Evolutionary conservation across 2,329 filamentous ascomycete genomes (phyloP), one percentile per base, ranked within the genome.

Genomic region (Akanthomyces dipterigenus): DNA sequence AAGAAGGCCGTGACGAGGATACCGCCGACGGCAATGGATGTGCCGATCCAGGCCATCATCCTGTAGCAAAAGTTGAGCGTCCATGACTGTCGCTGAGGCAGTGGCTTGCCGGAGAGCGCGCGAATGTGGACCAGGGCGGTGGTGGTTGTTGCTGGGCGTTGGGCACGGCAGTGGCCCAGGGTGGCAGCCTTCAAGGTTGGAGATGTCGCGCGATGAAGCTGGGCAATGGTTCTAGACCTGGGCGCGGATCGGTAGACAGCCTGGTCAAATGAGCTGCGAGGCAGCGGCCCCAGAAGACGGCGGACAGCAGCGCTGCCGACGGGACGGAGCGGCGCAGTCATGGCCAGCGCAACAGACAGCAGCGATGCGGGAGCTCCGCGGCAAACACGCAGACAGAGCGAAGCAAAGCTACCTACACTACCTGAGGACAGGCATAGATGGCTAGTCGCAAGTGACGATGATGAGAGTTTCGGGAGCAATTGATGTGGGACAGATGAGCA

Each of bases 1-100:
- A 99, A 99, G 80, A 99, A 97, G 54, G 81, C 89, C 22, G 92
- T 75, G 7, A 98, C 81, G 6, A 89, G 80, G 3, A 82, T 77
- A 38, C 89, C 87, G 60, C 90, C 73, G 55, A 93, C 81, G 8
- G 88, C 79, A 42, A 95, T 81, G 55, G 93, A 89, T 62, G 90
- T 86, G 43, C 95, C 95, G 28, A 76, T 55, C 72, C 73, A 76
- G 36, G 75, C 75, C 38, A 92, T 88, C 36, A 84, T 80, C 66
- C 89, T 84, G 71, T 90, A 91, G 50, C 85, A 73, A 68, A 89
- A 86, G 69, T 82, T 83, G 61, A 83, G 70, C 3, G 80, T 55
- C 64, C 74, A 72, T 18, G 80, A 84, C 50, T 75, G 75, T 54
- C 72, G 67, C 65, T 82, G 79, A 7, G 80, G 80, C 3, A 82